phyloP scores from a whole-genome alignment of 2,329 filamentous ascomycete species.

The Pyrenophora teres region DNA sequence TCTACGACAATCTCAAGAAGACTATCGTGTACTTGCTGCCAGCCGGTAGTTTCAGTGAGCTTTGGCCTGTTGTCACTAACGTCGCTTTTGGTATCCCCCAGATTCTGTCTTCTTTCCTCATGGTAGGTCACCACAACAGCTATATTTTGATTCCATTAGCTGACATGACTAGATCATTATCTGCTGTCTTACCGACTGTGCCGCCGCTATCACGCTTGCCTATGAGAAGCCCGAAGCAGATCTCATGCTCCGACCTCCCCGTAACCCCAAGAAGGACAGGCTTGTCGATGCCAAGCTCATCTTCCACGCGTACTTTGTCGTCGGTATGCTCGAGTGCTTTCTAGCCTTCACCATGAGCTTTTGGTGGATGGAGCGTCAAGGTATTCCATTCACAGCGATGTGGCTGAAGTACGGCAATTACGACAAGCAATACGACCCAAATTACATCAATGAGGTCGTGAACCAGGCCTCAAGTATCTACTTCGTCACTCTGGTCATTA shows the following conservation, averaged over 20 bases:
- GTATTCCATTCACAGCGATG: constrained; percentile 67
- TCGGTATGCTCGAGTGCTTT: constrained; percentile 60
- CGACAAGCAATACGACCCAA: constrained; percentile 29
- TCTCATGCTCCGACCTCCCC: constrained; percentile 69
- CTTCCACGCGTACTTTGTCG: constrained; percentile 71
- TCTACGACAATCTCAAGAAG: constrained; percentile 83
- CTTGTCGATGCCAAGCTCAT: constrained; percentile 76
- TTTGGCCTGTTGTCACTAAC: constrained; percentile 75
- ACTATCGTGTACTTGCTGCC: constrained; percentile 75
- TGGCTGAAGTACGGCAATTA: constrained; percentile 61
- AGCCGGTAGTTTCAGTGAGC: constrained; percentile 74
- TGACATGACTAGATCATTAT: constrained; percentile 41
- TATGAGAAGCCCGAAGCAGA: constrained; percentile 80
- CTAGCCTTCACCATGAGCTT: constrained; percentile 53
- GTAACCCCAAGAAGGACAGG: constrained; percentile 70
- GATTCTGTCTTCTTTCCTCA: constrained; percentile 73
- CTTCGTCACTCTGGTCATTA: constrained; percentile 79
- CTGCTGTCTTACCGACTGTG: constrained; percentile 75
- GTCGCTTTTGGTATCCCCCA: constrained; percentile 74
- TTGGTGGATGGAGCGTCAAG: constrained; percentile 48
- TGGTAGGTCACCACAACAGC: constrained; percentile 45
- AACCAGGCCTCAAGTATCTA: constrained; percentile 75
- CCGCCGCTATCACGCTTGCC: constrained; percentile 66
- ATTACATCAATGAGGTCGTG: constrained; percentile 53
- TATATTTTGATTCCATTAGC: not conserved